These are phyloP conservation scores for Dillenia turbinata DNA, from an alignment of 164 flowering plant species.

Conservation along the genomic window DNA sequence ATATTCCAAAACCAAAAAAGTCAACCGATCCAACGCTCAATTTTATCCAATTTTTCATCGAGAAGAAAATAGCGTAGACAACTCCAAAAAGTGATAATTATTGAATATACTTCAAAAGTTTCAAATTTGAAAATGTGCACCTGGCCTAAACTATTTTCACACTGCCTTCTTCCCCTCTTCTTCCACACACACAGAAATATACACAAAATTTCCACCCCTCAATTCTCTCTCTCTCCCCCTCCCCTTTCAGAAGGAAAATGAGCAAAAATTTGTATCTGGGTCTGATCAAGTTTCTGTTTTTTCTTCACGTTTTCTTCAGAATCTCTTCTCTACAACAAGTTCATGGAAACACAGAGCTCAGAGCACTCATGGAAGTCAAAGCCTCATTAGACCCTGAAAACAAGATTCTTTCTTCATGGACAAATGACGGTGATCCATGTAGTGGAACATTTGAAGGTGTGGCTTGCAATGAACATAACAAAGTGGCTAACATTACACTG, in stretches of 20 bases:
- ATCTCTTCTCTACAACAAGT: conserved; percentile 10
- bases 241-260: too few species aligned
- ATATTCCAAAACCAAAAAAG: too few species aligned
- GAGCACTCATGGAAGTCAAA: conserved; percentile 39
- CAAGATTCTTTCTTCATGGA: conserved; percentile 36
- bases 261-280: too few species aligned
- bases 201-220: background rate
- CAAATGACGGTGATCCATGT: conserved; percentile 31
- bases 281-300: conserved; percentile 1
- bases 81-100: too few species aligned
- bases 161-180: too few species aligned
- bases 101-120: too few species aligned
- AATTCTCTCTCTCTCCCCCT: background rate
- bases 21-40: too few species aligned
- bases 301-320: conserved; percentile 20
- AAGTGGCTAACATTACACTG: conserved; percentile 47
- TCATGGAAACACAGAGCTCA: conserved; percentile 28
- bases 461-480: conserved; percentile 39
- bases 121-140: too few species aligned
- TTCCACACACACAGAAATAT: too few species aligned
- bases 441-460: conserved; percentile 38
- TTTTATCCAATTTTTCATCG: too few species aligned
- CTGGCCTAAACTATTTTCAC: too few species aligned
- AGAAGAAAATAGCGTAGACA: too few species aligned
- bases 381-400: conserved; percentile 39